These are phyloP conservation scores for Phytophthora colocasiae DNA, from an alignment of 352 stramenopile genomes.

Conservation along the genomic window DNA sequence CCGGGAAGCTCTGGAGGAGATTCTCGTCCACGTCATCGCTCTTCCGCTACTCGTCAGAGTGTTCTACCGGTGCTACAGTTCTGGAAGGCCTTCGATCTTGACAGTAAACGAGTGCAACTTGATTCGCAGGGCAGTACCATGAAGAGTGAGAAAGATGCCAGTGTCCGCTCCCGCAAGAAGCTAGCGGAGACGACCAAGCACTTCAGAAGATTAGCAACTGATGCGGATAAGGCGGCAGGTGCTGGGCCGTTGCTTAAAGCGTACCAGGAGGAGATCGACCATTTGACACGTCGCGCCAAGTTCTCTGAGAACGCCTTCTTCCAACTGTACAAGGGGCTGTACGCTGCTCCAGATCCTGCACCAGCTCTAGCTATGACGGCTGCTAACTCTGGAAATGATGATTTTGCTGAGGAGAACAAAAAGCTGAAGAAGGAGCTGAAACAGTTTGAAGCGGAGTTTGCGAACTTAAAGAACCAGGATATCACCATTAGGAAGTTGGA, in stretches of 20 bases:
- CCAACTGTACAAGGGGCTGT: constrained; percentile 87
- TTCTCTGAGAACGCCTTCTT: constrained; percentile 92
- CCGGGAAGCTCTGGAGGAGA: constrained; percentile 28
- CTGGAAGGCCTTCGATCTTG: constrained; percentile 89
- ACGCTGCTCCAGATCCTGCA: constrained; percentile 87
- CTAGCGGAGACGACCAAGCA: constrained; percentile 87
- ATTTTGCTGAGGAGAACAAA: constrained; percentile 93
- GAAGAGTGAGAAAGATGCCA: constrained; percentile 87
- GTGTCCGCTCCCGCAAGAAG: constrained; percentile 82
- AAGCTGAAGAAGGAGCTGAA: constrained; percentile 90
- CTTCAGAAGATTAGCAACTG: constrained; percentile 70
- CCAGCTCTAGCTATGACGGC: constrained; percentile 67
- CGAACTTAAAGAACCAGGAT: constrained; percentile 96
- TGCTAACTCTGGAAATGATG: constrained; percentile 39
- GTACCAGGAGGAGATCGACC: constrained; percentile 94
- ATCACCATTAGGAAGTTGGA: constrained; percentile 97
- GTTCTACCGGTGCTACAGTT: constrained; percentile 75
- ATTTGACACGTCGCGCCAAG: constrained; percentile 92
- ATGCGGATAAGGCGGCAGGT: constrained; percentile 73
- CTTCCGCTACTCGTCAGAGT: constrained; percentile 35
- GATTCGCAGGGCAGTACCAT: constrained; percentile 82
- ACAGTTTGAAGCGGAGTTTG: constrained; percentile 96
- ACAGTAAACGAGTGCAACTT: constrained; percentile 84
- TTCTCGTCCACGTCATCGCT: constrained; percentile 8
- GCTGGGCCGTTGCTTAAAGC: constrained; percentile 77